These are phyloP conservation scores for Alternaria incomplexa DNA, from an alignment of 2,329 filamentous ascomycete genomes.

Conservation along the genomic window DNA sequence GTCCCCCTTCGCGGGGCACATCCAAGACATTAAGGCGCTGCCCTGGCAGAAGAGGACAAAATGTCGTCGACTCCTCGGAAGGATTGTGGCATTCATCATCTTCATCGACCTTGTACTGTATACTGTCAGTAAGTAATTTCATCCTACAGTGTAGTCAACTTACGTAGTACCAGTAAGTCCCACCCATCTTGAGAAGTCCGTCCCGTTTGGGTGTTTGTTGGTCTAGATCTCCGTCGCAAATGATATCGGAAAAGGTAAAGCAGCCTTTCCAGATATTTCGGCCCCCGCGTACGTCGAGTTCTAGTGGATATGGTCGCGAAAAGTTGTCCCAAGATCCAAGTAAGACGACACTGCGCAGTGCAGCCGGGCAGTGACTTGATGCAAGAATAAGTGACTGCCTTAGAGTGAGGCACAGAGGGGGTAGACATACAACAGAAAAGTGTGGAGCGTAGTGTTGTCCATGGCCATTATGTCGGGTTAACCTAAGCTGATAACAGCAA, in stretches of 20 bases:
- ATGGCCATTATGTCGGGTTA: slow-evolving; percentile 36
- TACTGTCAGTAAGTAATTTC: slow-evolving; percentile 18
- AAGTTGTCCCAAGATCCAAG: slow-evolving; percentile 98
- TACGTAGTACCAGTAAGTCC: slow-evolving; percentile 96
- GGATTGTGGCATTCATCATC: slow-evolving; percentile 78
- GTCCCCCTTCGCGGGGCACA: slow-evolving; percentile 69
- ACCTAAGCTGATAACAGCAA: slow-evolving; percentile 37
- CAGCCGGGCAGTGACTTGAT: slow-evolving; percentile 43
- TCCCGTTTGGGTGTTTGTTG: slow-evolving; percentile 64
- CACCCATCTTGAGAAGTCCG: slow-evolving; percentile 88
- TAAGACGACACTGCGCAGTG: slow-evolving; percentile 74
- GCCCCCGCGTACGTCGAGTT: slow-evolving; percentile 77
- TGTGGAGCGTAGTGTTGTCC: slow-evolving; percentile 66
- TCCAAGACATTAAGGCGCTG: slow-evolving; percentile 85
- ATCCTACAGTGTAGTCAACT: slow-evolving; percentile 45
- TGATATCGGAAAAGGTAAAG: slow-evolving; percentile 83
- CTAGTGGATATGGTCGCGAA: slow-evolving; percentile 76
- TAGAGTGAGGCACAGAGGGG: slow-evolving; percentile 20
- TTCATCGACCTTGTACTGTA: slow-evolving; percentile 83
- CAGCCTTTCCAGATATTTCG: slow-evolving; percentile 84
- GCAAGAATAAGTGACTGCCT: slow-evolving; percentile 27
- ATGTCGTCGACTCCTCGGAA: slow-evolving; percentile 73
- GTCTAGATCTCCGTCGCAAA: slow-evolving; percentile 73
- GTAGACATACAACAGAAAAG: slow-evolving; percentile 58
- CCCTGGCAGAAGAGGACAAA: slow-evolving; percentile 85